These are phyloP conservation scores for Cladorrhinum sp. DNA, from an alignment of 2,329 filamentous ascomycete species.

Conservation along the genomic window DNA sequence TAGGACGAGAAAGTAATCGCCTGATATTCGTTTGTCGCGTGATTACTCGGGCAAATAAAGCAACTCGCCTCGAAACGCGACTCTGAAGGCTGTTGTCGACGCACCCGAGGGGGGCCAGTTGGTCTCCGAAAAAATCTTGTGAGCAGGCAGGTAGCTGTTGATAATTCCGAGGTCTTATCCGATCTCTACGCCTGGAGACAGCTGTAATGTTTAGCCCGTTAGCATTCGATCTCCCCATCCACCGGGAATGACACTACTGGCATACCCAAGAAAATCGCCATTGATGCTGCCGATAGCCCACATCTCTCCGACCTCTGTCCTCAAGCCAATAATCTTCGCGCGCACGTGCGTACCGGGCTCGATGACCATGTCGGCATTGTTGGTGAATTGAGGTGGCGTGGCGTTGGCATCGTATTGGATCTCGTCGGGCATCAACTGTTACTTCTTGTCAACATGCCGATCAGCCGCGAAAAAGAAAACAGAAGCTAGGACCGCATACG, in stretches of 20 bases:
- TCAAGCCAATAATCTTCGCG: constrained; percentile 88
- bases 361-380: constrained; percentile 90
- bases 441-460: background rate
- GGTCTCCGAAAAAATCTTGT: background rate
- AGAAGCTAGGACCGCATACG: constrained; percentile 50
- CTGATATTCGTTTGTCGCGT: background rate
- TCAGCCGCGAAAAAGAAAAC: constrained; percentile 20
- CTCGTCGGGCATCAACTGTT: constrained; percentile 80
- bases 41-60: background rate
- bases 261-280: constrained; percentile 69
- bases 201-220: background rate
- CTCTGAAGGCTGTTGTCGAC: background rate
- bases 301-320: constrained; percentile 91
- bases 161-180: background rate
- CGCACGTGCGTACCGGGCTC: constrained; percentile 91
- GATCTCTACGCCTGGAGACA: background rate
- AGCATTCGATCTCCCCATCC: background rate
- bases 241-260: background rate
- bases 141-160: background rate
- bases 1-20: background rate
- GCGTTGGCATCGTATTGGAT: constrained; percentile 95
- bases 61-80: background rate
- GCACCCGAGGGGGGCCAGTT: background rate
- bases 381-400: constrained; percentile 93
- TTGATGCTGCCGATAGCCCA: constrained; percentile 98